Conservation (phyloP, 2,329 filamentous ascomycete species). For the Neofusicoccum sp. region DNA sequence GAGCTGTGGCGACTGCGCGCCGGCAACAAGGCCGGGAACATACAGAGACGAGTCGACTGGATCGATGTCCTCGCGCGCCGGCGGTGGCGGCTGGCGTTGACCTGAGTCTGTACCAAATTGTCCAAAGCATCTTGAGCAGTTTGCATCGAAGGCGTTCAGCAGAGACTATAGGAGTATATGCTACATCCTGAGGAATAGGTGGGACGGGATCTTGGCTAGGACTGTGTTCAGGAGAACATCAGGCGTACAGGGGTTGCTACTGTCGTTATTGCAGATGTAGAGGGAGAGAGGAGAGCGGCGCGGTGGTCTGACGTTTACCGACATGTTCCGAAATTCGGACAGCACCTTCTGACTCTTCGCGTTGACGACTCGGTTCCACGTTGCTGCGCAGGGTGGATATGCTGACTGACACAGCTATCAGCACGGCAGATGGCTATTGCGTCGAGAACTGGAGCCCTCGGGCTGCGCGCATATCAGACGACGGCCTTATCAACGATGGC, state of each 20-base stretch:
- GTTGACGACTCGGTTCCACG: not conserved
- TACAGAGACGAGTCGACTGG: constrained; percentile 13
- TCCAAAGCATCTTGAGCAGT: not conserved
- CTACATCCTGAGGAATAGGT: constrained; percentile 2
- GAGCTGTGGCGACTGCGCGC: constrained; percentile 20
- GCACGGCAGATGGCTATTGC: not conserved
- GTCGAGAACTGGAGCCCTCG: not conserved
- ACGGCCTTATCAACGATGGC: constrained; percentile 11
- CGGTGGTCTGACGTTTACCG: constrained; percentile 1
- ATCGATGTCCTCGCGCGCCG: constrained; percentile 19
- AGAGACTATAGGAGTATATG: not conserved
- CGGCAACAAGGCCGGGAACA: not conserved
- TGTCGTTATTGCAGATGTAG: not conserved
- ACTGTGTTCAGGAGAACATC: not conserved
- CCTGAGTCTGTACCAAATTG: not conserved
- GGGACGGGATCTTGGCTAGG: not conserved
- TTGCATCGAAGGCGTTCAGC: constrained; percentile 10
- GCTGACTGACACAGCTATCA: constrained; percentile 3
- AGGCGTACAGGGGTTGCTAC: not conserved
- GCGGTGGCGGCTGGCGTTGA: constrained; percentile 17
- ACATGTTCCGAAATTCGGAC: constrained; percentile 2
- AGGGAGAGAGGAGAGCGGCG: not conserved
- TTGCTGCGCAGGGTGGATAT: not conserved
- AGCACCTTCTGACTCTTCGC: not conserved
- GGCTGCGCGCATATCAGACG: constrained; percentile 14